These are phyloP conservation scores for Citeromyces siamensis DNA, from an alignment of 1,139 yeast genomes.

Conservation along the genomic window DNA sequence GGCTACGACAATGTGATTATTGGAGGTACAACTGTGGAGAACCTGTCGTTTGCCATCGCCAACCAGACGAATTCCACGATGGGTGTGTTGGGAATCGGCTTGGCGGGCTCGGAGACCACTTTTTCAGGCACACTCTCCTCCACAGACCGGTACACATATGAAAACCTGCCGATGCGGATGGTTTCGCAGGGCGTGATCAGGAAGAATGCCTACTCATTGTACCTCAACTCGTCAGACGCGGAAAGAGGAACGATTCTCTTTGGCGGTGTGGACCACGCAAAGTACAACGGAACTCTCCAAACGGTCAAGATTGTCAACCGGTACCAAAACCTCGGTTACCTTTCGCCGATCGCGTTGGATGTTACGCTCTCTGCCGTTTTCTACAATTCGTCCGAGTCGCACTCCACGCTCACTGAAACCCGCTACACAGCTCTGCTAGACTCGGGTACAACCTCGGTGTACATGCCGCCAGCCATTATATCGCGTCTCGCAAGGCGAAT, in stretches of 20 bases:
- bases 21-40: conserved; percentile 27
- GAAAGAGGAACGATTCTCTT: conserved; percentile 33
- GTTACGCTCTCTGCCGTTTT: conserved; percentile 25
- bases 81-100: conserved; percentile 55
- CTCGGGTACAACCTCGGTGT: conserved; percentile 56
- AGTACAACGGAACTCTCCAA: conserved; percentile 32
- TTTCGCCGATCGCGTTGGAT: conserved; percentile 25
- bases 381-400: conserved; percentile 6
- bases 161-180: conserved; percentile 47
- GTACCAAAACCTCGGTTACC: conserved; percentile 15
- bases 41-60: conserved; percentile 49
- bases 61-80: conserved; percentile 35
- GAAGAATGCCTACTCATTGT: conserved; percentile 41
- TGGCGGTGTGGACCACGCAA: conserved; percentile 46
- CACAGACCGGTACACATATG: conserved; percentile 22
- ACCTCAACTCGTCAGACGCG: conserved; percentile 26
- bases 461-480: conserved; percentile 31
- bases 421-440: conserved; percentile 41
- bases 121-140: conserved; percentile 16
- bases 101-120: conserved; percentile 37
- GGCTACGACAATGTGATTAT: conserved; percentile 41
- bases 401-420: conserved; percentile 22
- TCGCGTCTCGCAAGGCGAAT: conserved; percentile 24
- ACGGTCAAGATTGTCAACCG: conserved; percentile 32
- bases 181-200: conserved; percentile 36